Conservation (phyloP, 257 asterid genomes). For the Penstemon davidsonii region DNA sequence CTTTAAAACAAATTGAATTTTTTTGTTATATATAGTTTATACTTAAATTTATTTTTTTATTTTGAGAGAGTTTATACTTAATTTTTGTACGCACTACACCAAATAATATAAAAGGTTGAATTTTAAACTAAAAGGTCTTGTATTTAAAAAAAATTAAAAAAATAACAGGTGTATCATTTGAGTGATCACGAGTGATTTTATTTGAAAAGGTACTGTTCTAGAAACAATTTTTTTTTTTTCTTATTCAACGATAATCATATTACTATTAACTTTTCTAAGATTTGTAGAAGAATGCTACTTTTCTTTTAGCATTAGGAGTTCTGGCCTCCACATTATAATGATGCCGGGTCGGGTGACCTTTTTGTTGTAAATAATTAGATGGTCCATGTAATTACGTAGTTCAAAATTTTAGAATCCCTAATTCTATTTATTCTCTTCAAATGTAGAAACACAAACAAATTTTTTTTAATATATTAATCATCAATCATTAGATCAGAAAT, state of each 20-base stretch:
- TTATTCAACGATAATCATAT: too few species aligned
- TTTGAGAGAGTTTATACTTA: not conserved
- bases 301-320: conserved; percentile 34
- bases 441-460: conserved; percentile 26
- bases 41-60: not conserved
- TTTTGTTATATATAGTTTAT: not conserved
- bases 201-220: too few species aligned
- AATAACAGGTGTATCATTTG: too few species aligned
- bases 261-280: too few species aligned
- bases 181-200: too few species aligned
- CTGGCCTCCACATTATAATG: conserved; percentile 28
- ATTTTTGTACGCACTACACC: not conserved
- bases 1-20: not conserved
- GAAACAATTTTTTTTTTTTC: too few species aligned
- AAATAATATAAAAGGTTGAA: not conserved
- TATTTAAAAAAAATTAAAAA: too few species aligned
- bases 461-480: too few species aligned
- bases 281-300: conserved; percentile 22
- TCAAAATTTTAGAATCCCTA: not conserved
- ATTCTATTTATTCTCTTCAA: conserved; percentile 4
- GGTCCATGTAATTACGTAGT: conserved; percentile 29
- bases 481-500: too few species aligned
- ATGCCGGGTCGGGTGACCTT: conserved; percentile 30
- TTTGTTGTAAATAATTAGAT: conserved; percentile 38
- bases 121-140: too few species aligned